Percentiles rank a stretch among this genome's conserved stretches.
Evolutionary conservation across 805 yeast genomes (phyloP).

Genomic region (Wickerhamiella occidentalis): DNA sequence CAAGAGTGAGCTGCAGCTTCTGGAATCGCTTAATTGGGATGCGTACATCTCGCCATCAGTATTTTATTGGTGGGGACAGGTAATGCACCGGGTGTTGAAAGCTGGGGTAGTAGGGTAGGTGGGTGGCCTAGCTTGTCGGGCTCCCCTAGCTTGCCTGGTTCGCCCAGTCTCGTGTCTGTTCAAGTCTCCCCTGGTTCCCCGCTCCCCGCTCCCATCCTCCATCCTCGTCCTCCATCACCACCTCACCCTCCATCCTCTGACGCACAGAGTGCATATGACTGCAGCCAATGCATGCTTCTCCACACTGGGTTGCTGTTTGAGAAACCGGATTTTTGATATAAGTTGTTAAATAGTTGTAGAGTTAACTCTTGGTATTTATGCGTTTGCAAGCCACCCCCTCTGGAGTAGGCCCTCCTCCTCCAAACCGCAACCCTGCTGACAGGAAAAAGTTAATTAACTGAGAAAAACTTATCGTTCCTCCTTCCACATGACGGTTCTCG

Average conservation of each 20-base stretch:
- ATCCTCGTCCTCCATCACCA: too few relatives aligned
- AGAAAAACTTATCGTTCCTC: neutral
- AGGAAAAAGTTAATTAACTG: slow-evolving; percentile 1
- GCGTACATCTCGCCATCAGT: neutral
- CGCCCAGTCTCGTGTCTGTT: too few relatives aligned
- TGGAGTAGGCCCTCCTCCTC: neutral
- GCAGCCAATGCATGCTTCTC: neutral
- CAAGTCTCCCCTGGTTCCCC: too few relatives aligned
- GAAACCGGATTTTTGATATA: neutral
- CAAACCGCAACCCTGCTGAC: slow-evolving; percentile 11
- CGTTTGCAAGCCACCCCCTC: too few relatives aligned
- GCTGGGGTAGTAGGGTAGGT: neutral
- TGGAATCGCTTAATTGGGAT: neutral
- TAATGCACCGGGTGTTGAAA: neutral
- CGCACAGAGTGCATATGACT: neutral
- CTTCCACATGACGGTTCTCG: slow-evolving; percentile 12
- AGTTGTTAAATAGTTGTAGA: neutral
- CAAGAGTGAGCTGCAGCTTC: neutral
- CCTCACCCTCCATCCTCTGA: too few relatives aligned
- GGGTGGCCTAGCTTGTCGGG: too few relatives aligned
- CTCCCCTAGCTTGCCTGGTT: too few relatives aligned
- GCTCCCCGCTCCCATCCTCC: too few relatives aligned
- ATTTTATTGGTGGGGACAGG: slow-evolving; percentile 7
- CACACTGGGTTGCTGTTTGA: neutral
- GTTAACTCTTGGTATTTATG: too few relatives aligned